These are phyloP conservation scores for Bromus sterilis DNA, from an alignment of 176 grass and related monocot genomes.

Conservation along the genomic window DNA sequence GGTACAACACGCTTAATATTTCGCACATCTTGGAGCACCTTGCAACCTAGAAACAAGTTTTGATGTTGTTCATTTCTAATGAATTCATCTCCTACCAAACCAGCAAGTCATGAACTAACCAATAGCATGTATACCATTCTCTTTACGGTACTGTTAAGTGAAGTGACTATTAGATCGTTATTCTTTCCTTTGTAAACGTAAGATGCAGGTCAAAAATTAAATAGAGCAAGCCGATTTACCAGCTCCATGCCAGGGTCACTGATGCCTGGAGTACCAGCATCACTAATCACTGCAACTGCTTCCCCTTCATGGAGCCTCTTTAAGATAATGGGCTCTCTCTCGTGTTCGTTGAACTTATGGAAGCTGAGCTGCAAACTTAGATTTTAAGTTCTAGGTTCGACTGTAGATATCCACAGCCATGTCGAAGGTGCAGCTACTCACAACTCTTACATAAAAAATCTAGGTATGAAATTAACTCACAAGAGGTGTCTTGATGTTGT, in stretches of 20 bases:
- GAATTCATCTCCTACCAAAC: neutral
- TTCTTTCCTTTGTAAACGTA: neutral
- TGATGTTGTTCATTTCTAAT: conserved; percentile 9
- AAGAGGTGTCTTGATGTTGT: conserved; percentile 89
- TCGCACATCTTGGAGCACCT: neutral
- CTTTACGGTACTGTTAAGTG: neutral
- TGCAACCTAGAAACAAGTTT: neutral
- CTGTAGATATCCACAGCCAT: neutral
- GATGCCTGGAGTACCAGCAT: conserved; percentile 87
- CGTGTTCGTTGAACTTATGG: conserved; percentile 93
- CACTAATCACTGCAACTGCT: conserved; percentile 90
- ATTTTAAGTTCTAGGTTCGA: conserved; percentile 13
- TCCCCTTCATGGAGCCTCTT: conserved; percentile 83
- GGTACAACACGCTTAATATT: neutral
- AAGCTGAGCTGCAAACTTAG: conserved; percentile 66
- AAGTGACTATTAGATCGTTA: neutral
- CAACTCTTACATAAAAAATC: conserved; percentile 9
- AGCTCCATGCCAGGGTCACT: conserved; percentile 89
- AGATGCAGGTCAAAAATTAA: neutral
- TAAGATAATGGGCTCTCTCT: conserved; percentile 75
- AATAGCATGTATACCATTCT: neutral
- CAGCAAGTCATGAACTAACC: neutral
- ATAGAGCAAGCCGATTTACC: conserved; percentile 31
- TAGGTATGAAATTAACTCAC: conserved; percentile 39
- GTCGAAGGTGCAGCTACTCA: neutral